These are phyloP conservation scores for Aureobasidium melanogenum DNA, from an alignment of 2,329 filamentous ascomycete species.

Conservation along the genomic window DNA sequence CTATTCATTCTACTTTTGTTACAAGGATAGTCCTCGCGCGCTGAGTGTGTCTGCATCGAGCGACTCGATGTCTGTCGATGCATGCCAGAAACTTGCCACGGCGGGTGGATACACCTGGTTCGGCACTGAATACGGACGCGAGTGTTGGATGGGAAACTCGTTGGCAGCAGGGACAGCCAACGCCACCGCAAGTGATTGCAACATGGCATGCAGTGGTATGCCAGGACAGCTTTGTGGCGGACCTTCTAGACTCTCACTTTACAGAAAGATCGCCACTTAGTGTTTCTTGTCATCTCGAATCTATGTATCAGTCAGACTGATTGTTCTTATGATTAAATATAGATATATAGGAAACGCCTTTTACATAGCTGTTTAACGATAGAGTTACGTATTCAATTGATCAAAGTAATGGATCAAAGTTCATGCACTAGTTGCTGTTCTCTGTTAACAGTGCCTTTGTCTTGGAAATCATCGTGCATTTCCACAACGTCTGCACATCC, in stretches of 20 bases:
- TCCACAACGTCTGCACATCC: too few species aligned
- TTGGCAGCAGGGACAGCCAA: slow-evolving; percentile 6
- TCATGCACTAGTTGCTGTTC: too few species aligned
- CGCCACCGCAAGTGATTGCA: slow-evolving; percentile 15
- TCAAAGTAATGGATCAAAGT: too few species aligned
- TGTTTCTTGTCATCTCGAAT: too few species aligned
- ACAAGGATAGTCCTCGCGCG: background rate
- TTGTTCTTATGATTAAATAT: too few species aligned
- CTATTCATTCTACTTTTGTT: background rate
- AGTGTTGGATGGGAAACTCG: slow-evolving; percentile 25
- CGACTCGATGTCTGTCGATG: slow-evolving; percentile 30
- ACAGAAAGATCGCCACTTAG: slow-evolving; percentile 9
- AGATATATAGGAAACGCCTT: too few species aligned
- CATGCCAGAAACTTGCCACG: slow-evolving; percentile 25
- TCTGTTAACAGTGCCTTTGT: too few species aligned
- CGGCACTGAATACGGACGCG: slow-evolving; percentile 29
- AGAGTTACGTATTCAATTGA: too few species aligned
- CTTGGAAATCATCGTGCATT: too few species aligned
- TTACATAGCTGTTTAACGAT: too few species aligned
- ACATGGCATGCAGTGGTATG: slow-evolving; percentile 20
- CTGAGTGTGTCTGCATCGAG: slow-evolving; percentile 11
- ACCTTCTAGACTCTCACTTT: slow-evolving; percentile 18
- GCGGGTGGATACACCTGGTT: slow-evolving; percentile 27
- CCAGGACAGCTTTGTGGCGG: slow-evolving; percentile 23
- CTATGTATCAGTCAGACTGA: too few species aligned